Percentiles rank a stretch among this genome's conserved stretches.
phyloP scores from a whole-genome alignment of 2,329 filamentous ascomycete genomes.

The Onygenales sp. region DNA sequence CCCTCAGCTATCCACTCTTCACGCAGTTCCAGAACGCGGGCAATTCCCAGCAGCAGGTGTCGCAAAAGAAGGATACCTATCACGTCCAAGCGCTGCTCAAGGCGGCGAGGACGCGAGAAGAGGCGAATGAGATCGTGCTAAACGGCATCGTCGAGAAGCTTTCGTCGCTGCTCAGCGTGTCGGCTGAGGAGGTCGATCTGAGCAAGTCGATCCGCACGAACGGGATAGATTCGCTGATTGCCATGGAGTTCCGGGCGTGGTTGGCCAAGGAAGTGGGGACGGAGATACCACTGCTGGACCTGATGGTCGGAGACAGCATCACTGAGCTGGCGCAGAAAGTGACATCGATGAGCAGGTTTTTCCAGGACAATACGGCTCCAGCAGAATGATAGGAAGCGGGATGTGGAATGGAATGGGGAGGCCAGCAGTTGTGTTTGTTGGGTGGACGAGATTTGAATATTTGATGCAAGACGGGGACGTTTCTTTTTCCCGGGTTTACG shows the following conservation, averaged over 20 bases:
- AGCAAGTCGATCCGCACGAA: slow-evolving; percentile 15
- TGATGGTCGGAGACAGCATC: slow-evolving; percentile 12
- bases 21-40: slow-evolving; percentile 6
- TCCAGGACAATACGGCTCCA: slow-evolving; percentile 4
- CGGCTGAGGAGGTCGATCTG: slow-evolving; percentile 17
- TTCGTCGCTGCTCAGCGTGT: slow-evolving; percentile 14
- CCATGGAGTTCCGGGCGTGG: slow-evolving; percentile 24
- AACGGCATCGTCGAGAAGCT: slow-evolving; percentile 14
- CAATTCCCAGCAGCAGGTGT: slow-evolving; percentile 3
- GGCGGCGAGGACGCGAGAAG: slow-evolving; percentile 9
- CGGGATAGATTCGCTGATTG: slow-evolving; percentile 21
- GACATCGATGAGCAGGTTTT: slow-evolving; percentile 12
- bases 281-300: slow-evolving; percentile 12
- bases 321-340: slow-evolving; percentile 12
- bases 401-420: too few species aligned
- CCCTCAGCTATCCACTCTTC: slow-evolving; percentile 20
- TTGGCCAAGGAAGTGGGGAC: slow-evolving; percentile 19
- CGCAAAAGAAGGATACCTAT: slow-evolving; percentile 4
- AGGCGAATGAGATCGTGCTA: slow-evolving; percentile 11
- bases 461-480: too few species aligned
- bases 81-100: slow-evolving; percentile 8
- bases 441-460: too few species aligned
- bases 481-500: too few species aligned
- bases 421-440: too few species aligned
- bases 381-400: background rate